phyloP scores from a whole-genome alignment of 1,139 yeast genomes.

The Debaryomyces singareniensis region DNA sequence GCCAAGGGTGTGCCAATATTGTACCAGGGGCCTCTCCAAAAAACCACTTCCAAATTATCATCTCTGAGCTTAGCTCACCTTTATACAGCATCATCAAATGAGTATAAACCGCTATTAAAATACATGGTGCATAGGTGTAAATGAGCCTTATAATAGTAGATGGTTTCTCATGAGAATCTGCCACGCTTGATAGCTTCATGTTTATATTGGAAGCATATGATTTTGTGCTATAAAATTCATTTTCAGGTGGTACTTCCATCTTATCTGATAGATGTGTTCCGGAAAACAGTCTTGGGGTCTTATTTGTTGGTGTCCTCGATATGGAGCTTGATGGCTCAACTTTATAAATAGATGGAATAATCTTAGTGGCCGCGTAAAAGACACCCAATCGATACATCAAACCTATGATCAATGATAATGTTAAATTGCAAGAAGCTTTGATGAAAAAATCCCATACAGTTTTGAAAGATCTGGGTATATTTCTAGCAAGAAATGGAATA shows the following conservation, averaged over 20 bases:
- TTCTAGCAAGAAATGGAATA: constrained; percentile 44
- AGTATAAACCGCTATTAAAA: constrained; percentile 89
- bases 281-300: neutral
- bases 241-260: neutral
- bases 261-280: neutral
- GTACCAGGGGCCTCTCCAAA: constrained; percentile 12
- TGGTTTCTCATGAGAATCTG: constrained; percentile 19
- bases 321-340: constrained; percentile 31
- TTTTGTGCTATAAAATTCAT: neutral
- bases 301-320: constrained; percentile 9
- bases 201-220: constrained; percentile 1
- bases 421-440: constrained; percentile 67
- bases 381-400: constrained; percentile 81
- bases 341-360: constrained; percentile 70
- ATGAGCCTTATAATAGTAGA: constrained; percentile 52
- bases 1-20: constrained; percentile 69
- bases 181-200: constrained; percentile 3
- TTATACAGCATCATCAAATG: constrained; percentile 88
- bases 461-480: constrained; percentile 51
- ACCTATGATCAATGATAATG: constrained; percentile 76
- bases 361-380: constrained; percentile 88
- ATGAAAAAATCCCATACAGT: constrained; percentile 66
- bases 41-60: constrained; percentile 56
- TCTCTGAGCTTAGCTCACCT: constrained; percentile 61
- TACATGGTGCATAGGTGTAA: constrained; percentile 88